Percentiles rank a stretch among this genome's conserved stretches.
phyloP scores from a whole-genome alignment of 2,329 filamentous ascomycete species.

The Aspergillus brasiliensis region DNA sequence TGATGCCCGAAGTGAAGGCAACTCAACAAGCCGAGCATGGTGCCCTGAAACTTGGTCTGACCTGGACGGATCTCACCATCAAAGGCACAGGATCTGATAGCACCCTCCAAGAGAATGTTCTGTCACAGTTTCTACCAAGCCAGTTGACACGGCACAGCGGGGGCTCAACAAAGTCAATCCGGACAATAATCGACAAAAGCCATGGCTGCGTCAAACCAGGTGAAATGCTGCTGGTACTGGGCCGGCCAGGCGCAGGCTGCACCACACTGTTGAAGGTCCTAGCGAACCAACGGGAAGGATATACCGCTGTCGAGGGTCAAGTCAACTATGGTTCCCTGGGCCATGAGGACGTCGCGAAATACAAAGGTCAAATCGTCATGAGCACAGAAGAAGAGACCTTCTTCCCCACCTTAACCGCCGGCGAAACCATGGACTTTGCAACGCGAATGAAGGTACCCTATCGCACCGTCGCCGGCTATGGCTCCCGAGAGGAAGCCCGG shows the following conservation, averaged over 20 bases:
- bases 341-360: conserved; percentile 47
- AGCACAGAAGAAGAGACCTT: conserved; percentile 57
- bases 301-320: conserved; percentile 59
- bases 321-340: conserved; percentile 57
- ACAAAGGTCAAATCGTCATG: conserved; percentile 60
- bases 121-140: conserved; percentile 54
- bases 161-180: conserved; percentile 58
- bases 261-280: conserved; percentile 73
- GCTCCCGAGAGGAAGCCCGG: conserved; percentile 50
- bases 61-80: conserved; percentile 67
- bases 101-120: conserved; percentile 66
- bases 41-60: conserved; percentile 61
- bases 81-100: conserved; percentile 63
- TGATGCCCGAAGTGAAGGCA: conserved; percentile 54
- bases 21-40: conserved; percentile 46
- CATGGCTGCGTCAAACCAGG: conserved; percentile 72
- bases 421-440: conserved; percentile 56
- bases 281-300: conserved; percentile 64
- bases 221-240: conserved; percentile 71
- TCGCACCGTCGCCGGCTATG: conserved; percentile 48
- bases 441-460: conserved; percentile 60
- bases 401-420: conserved; percentile 55
- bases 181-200: conserved; percentile 65
- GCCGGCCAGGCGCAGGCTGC: conserved; percentile 69
- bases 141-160: conserved; percentile 57